Evolutionary conservation across 495 filamentous ascomycete species (phyloP).

Genomic region (Talaromyces stipitatus): DNA sequence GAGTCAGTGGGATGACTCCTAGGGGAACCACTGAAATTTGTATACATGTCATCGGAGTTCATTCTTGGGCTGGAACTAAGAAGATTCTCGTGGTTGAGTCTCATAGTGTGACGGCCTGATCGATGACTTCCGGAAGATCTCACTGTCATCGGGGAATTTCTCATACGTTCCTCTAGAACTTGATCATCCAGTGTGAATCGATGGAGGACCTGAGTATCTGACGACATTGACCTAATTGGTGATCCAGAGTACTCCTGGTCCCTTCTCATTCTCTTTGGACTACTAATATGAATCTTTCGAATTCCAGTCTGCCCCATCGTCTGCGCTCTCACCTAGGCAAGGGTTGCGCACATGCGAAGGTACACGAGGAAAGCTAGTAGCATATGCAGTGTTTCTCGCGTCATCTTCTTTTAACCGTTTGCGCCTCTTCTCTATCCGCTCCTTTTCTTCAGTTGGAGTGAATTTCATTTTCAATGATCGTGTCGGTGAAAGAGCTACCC

Average conservation of each 20-base stretch:
- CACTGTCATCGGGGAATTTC: not conserved
- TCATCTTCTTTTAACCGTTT: not conserved
- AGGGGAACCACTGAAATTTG: not conserved
- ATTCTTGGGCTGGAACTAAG: not conserved
- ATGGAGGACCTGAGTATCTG: conserved; percentile 1
- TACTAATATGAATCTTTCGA: not conserved
- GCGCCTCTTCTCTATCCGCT: conserved; percentile 2
- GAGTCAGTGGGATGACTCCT: not conserved
- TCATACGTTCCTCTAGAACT: not conserved
- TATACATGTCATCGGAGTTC: not conserved
- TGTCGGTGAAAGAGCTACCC: conserved; percentile 5
- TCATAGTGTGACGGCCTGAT: not conserved
- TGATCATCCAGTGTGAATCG: conserved; percentile 9
- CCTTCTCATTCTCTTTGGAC: not conserved
- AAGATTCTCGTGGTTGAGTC: not conserved
- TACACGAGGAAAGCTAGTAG: not conserved
- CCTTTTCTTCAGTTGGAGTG: conserved; percentile 1
- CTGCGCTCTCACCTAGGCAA: not conserved
- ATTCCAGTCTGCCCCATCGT: not conserved
- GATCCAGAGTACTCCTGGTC: not conserved
- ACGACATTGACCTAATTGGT: not conserved
- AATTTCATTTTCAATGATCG: conserved; percentile 4
- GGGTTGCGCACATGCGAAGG: not conserved
- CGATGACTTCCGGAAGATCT: not conserved
- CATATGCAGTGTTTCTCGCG: not conserved